Evolutionary conservation across 306 rosid genomes (phyloP).

Genomic region (Nissolia schottii): DNA sequence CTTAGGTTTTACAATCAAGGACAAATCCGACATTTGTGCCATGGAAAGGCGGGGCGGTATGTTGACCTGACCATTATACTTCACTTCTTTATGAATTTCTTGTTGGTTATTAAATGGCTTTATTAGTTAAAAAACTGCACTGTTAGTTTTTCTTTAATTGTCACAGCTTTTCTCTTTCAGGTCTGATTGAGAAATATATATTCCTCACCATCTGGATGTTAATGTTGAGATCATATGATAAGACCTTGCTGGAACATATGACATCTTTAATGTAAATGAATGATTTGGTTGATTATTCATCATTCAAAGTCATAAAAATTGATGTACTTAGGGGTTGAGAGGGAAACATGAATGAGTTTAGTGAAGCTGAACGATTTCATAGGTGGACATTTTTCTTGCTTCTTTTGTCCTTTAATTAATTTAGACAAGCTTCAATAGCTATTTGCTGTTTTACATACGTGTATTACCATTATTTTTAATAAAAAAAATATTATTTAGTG

Average conservation of each 20-base stretch:
- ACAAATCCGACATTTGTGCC: constrained; percentile 61
- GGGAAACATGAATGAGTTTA: not conserved
- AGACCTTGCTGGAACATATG: not conserved
- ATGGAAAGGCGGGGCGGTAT: constrained; percentile 99
- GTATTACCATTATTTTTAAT: too few species aligned
- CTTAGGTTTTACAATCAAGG: constrained; percentile 86
- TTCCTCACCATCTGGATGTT: not conserved
- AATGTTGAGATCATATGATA: not conserved
- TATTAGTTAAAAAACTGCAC: not conserved
- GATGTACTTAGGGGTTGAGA: not conserved
- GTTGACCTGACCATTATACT: constrained; percentile 23
- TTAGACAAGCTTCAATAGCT: too few species aligned
- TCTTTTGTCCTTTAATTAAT: not conserved
- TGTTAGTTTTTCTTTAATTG: not conserved
- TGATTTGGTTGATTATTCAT: not conserved
- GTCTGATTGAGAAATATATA: not conserved
- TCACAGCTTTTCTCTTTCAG: not conserved
- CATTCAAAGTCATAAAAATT: not conserved
- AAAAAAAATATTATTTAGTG: too few species aligned
- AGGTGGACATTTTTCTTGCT: not conserved
- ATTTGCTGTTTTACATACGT: too few species aligned
- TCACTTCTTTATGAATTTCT: not conserved
- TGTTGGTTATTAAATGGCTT: constrained; percentile 2
- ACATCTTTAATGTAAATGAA: not conserved
- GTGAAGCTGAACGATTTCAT: not conserved